Percentiles rank a stretch among this genome's conserved stretches.
Evolutionary conservation across 2,329 filamentous ascomycete species (phyloP).

Genomic region (Xylariaceae sp.): DNA sequence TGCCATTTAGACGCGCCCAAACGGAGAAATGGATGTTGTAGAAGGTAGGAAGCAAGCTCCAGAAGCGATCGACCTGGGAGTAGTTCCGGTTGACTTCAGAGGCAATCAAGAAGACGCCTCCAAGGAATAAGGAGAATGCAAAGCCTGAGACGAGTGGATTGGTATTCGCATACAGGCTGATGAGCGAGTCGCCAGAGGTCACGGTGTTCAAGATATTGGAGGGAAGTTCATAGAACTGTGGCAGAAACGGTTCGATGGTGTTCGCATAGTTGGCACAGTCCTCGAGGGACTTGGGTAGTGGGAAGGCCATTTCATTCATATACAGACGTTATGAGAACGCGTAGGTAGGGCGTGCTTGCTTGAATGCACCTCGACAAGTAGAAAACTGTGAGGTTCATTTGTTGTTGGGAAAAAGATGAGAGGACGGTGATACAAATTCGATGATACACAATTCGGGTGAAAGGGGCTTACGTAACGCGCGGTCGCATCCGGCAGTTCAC

Average conservation of each 20-base stretch:
- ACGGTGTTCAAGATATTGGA: conserved; percentile 56
- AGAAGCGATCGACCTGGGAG: conserved; percentile 90
- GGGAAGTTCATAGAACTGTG: conserved; percentile 66
- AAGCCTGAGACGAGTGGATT: conserved; percentile 79
- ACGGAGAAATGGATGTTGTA: conserved; percentile 78
- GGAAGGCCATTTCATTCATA: conserved; percentile 57
- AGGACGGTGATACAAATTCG: neutral
- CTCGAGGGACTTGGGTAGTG: conserved; percentile 60
- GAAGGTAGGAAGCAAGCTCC: conserved; percentile 82
- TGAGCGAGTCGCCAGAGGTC: conserved; percentile 56
- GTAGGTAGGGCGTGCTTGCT: neutral
- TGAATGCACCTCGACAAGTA: neutral
- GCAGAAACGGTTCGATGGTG: conserved; percentile 69
- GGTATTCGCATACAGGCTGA: conserved; percentile 71
- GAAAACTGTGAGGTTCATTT: neutral
- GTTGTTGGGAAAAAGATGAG: neutral
- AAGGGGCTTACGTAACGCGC: neutral
- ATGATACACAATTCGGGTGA: neutral
- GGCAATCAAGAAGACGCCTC: conserved; percentile 63
- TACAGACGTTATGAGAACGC: neutral
- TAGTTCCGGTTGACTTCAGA: conserved; percentile 90
- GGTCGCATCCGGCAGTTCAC: no score
- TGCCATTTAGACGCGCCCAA: conserved; percentile 73
- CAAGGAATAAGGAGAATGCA: conserved; percentile 65
- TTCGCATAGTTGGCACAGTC: conserved; percentile 73